These are phyloP conservation scores for Huntiella bhutanensis DNA, from an alignment of 2,329 filamentous ascomycete species.

Conservation along the genomic window DNA sequence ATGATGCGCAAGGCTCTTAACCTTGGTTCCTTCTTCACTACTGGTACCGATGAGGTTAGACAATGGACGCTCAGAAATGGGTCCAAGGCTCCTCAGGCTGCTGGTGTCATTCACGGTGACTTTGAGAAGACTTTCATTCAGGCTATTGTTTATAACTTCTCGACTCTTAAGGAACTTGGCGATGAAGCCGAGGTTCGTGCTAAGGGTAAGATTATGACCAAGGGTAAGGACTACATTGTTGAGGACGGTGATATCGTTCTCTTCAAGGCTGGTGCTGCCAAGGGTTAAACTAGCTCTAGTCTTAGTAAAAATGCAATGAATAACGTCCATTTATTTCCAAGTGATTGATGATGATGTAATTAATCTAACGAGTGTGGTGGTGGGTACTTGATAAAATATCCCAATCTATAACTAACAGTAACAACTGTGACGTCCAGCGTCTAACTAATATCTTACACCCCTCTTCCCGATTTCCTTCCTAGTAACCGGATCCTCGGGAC, in stretches of 20 bases:
- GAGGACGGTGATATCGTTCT: conserved; percentile 68
- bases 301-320: conserved; percentile 6
- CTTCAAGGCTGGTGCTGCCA: conserved; percentile 77
- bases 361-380: not conserved
- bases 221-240: conserved; percentile 92
- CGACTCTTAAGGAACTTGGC: conserved; percentile 61
- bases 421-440: no score
- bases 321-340: conserved; percentile 4
- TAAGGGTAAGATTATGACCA: conserved; percentile 93
- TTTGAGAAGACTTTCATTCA: conserved; percentile 99
- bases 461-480: conserved; percentile 53
- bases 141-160: conserved; percentile 82
- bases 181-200: conserved; percentile 79
- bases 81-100: conserved; percentile 92
- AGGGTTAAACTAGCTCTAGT: conserved; percentile 29
- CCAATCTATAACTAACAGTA: not conserved
- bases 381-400: not conserved
- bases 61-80: conserved; percentile 96
- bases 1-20: conserved; percentile 87
- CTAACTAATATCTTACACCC: conserved; percentile 24
- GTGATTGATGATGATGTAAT: not conserved
- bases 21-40: conserved; percentile 93
- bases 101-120: conserved; percentile 93
- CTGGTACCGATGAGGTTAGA: conserved; percentile 82
- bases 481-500: conserved; percentile 54